These are phyloP conservation scores for Dryas integrifolia DNA, from an alignment of 331 rosid genomes.

Conservation along the genomic window DNA sequence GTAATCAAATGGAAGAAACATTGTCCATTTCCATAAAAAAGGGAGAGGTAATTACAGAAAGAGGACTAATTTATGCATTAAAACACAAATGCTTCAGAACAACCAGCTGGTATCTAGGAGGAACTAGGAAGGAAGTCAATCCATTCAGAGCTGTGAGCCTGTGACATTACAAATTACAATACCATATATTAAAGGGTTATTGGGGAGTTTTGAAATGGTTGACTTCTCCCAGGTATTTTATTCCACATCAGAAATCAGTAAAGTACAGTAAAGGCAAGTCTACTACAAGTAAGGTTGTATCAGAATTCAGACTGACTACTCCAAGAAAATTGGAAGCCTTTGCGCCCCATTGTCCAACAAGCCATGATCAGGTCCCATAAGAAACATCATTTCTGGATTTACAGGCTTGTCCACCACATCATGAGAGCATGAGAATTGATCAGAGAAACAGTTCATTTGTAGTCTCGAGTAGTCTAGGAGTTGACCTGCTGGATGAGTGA, in stretches of 20 bases:
- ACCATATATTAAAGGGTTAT: not conserved
- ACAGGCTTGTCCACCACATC: constrained; percentile 33
- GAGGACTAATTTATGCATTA: not conserved
- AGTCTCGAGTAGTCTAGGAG: constrained; percentile 32
- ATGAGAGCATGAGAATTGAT: constrained; percentile 28
- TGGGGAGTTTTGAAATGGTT: constrained; percentile 11
- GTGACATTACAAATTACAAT: not conserved
- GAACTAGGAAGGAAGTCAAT: not conserved
- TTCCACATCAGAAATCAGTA: not conserved
- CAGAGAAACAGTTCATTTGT: constrained; percentile 16
- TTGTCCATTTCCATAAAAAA: not conserved
- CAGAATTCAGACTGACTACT: constrained; percentile 27
- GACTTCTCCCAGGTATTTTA: constrained; percentile 9
- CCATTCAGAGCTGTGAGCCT: too few species aligned
- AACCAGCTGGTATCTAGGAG: not conserved
- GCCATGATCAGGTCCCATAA: constrained; percentile 41
- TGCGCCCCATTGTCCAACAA: constrained; percentile 47
- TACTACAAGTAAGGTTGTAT: not conserved
- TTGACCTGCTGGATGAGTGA: constrained; percentile 45
- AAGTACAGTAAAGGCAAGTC: not conserved
- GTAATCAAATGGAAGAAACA: too few species aligned
- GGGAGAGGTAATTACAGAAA: not conserved
- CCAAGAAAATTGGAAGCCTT: constrained; percentile 61
- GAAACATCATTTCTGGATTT: constrained; percentile 45
- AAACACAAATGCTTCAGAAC: not conserved